A percentile compares a stretch with the other conserved stretches of the same genome.
These are phyloP conservation scores for Termitomyces sp. DNA, from an alignment of 768 basidiomycete genomes.

Conservation along the genomic window DNA sequence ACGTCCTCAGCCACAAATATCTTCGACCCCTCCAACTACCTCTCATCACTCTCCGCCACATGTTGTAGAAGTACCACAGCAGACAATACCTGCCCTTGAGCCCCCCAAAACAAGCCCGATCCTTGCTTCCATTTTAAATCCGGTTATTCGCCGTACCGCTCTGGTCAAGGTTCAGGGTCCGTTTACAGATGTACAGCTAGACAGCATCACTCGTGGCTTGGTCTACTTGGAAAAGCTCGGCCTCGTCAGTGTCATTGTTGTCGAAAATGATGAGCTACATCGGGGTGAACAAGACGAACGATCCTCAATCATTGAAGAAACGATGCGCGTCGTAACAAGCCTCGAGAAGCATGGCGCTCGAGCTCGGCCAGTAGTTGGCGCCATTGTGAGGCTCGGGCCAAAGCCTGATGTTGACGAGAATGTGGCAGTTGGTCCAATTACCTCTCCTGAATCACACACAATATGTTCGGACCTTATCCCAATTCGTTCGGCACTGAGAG, in stretches of 20 bases:
- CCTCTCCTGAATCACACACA: conserved; percentile 76
- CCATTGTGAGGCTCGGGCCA: conserved; percentile 81
- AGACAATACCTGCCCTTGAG: conserved; percentile 33
- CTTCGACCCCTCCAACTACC: conserved; percentile 20
- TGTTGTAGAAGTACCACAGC: conserved; percentile 21
- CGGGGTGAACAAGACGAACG: conserved; percentile 72
- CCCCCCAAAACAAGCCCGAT: conserved; percentile 48
- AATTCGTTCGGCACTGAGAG: conserved; percentile 83
- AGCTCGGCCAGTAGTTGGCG: conserved; percentile 85
- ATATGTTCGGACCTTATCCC: conserved; percentile 75
- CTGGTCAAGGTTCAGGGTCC: conserved; percentile 97
- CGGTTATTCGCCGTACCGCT: conserved; percentile 80
- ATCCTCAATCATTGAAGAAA: conserved; percentile 66
- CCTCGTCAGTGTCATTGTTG: conserved; percentile 90
- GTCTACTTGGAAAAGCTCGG: conserved; percentile 96
- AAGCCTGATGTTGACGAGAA: conserved; percentile 47
- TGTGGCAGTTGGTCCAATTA: conserved; percentile 25
- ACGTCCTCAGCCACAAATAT: conserved; percentile 39
- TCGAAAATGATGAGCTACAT: conserved; percentile 79
- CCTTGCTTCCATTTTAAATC: conserved; percentile 77
- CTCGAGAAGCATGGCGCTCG: conserved; percentile 84
- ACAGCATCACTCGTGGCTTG: conserved; percentile 90
- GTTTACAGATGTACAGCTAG: conserved; percentile 88
- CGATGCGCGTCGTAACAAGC: conserved; percentile 77
- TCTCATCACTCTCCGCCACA: conserved; percentile 25